Base-by-base conservation (phyloP, 106 monocot species). In the Allium cepa region DNA sequence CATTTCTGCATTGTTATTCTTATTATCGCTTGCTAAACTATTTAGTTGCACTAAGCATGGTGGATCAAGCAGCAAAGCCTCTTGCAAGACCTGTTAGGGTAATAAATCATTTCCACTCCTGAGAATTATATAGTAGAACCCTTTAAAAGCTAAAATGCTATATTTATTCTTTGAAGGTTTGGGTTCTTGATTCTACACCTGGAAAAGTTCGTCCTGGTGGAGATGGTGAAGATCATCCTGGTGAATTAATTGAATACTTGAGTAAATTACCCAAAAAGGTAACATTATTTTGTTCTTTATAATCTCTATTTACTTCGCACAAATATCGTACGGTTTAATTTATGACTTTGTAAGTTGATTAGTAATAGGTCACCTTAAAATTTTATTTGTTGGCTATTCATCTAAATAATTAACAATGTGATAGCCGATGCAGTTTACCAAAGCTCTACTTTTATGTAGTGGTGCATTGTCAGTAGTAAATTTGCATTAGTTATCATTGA, bases 31-130 rank as follows among this genome's bases (percentile, higher is more conserved):
- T 12, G 68, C 56, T 67, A 72, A 72, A 45, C 22, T 9, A 45
- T 67, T 73, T 62, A 91, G 95, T 88, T 76, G 91, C 83, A n/a
- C 65, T 96, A 59, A 96, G 95, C 74, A 97, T 97, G 97, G 82
- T 89, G 77, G 89, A 97, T 66, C 97, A 97, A 83, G 97, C 97
- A 70, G 97, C 97, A 68, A 97, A 97, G 77, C 97, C 97, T 73
- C 84, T 97, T 79, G 97, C 97, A 68, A 79, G 97, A 48, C 97
- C 92, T 70, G 92, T 92, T 53, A 81, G 69, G 80, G 97, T 97
- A 84, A 78, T 73, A 28, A 7, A 47, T 4, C 15, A 48, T 51
- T 68, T 8, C 64, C 2, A 9, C 12, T 17, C 55, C 48, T 3
- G 27, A 50, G 50, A 17, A 8, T 17, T 55, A 69, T 17, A 10